These are phyloP conservation scores for Zasmidium citrigriseum DNA, from an alignment of 2,329 filamentous ascomycete species.

Conservation along the genomic window DNA sequence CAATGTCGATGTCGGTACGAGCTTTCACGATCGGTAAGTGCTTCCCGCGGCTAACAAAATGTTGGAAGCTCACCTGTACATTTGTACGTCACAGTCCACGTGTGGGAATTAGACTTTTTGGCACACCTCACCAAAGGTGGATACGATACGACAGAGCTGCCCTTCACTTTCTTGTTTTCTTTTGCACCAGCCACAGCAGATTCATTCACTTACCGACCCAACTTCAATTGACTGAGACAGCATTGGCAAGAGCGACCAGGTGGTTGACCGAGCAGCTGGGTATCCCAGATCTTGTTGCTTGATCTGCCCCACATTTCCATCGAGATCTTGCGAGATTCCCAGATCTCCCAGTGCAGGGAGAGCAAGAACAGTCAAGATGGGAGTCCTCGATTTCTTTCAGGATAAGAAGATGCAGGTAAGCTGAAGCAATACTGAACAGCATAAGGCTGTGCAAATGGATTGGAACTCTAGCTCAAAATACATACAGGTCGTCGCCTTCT, in stretches of 20 bases:
- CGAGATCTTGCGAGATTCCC: too few relatives aligned
- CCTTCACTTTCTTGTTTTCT: neutral
- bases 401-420: constrained; percentile 27
- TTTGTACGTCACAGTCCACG: neutral
- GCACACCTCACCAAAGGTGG: neutral
- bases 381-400: constrained; percentile 9
- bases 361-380: constrained; percentile 12
- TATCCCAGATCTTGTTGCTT: too few relatives aligned
- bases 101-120: neutral
- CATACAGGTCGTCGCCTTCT: constrained; percentile 53
- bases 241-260: neutral
- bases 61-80: too few relatives aligned
- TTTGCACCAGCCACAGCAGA: neutral
- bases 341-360: too few relatives aligned
- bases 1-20: too few relatives aligned
- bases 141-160: neutral
- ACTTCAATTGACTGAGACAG: neutral
- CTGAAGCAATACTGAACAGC: constrained; percentile 30
- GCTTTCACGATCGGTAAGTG: too few relatives aligned
- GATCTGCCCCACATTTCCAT: too few relatives aligned
- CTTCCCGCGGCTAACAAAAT: too few relatives aligned
- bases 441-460: constrained; percentile 45
- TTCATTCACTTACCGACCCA: neutral
- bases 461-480: constrained; percentile 8
- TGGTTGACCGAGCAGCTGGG: too few relatives aligned